These are phyloP conservation scores for Eutrema yunnanense DNA, from an alignment of 345 rosid genomes.

Conservation along the genomic window DNA sequence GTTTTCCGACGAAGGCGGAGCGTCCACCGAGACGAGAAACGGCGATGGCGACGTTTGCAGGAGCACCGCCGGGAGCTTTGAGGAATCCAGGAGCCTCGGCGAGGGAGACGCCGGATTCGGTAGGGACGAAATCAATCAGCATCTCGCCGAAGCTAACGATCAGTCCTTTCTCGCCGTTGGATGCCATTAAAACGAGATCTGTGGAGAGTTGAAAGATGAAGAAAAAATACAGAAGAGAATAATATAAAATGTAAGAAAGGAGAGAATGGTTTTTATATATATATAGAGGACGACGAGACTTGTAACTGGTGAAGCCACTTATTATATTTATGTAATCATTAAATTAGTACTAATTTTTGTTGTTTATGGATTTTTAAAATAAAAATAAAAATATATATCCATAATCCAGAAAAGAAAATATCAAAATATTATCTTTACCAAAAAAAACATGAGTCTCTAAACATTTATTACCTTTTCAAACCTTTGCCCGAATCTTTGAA, in stretches of 20 bases:
- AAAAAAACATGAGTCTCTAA: neutral
- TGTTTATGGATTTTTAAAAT: neutral
- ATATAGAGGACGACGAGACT: slow-evolving; percentile 20
- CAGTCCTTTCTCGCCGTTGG: slow-evolving; percentile 35
- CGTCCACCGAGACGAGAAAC: slow-evolving; percentile 48
- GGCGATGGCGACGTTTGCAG: slow-evolving; percentile 62
- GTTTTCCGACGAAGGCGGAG: slow-evolving; percentile 53
- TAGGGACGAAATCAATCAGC: slow-evolving; percentile 61
- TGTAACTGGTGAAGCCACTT: neutral
- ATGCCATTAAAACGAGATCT: slow-evolving; percentile 33
- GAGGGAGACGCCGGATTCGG: slow-evolving; percentile 53
- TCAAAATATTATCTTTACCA: neutral
- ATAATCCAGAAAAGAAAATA: neutral
- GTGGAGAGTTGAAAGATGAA: neutral
- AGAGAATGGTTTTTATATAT: slow-evolving; percentile 25
- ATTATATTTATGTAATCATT: neutral
- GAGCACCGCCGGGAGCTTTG: slow-evolving; percentile 70
- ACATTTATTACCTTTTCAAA: neutral
- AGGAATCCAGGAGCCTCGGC: slow-evolving; percentile 56
- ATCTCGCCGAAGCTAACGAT: slow-evolving; percentile 48
- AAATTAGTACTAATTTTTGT: neutral
- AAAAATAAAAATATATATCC: neutral
- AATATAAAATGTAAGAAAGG: neutral
- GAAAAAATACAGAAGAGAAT: neutral
- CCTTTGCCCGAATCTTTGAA: neutral